Conservation (phyloP, 1,284 basidiomycete species). For the Cutaneotrichosporon spelunceum region DNA sequence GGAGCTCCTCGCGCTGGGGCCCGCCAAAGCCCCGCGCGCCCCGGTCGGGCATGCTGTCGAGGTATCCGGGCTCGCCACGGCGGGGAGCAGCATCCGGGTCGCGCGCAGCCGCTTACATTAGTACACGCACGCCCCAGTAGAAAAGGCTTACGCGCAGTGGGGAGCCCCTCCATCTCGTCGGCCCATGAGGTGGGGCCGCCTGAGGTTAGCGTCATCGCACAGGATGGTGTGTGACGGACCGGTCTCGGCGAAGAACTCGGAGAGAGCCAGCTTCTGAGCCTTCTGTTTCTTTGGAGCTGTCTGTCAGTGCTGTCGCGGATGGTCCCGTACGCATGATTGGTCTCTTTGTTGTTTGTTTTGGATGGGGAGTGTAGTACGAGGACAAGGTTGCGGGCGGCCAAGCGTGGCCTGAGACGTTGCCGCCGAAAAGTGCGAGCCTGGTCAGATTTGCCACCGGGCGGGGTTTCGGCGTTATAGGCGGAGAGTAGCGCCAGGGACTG, state of each 20-base stretch:
- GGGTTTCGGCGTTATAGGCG: neutral
- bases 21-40: conserved; percentile 31
- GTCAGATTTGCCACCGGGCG: neutral
- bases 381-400: neutral
- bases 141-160: conserved; percentile 16
- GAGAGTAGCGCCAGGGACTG: too few species aligned
- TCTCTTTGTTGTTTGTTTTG: neutral
- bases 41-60: conserved; percentile 52
- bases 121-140: conserved; percentile 4
- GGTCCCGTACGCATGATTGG: conserved; percentile 10
- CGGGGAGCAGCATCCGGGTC: conserved; percentile 44
- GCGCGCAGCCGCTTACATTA: conserved; percentile 49
- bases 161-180: conserved; percentile 22
- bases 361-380: neutral
- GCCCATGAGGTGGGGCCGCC: conserved; percentile 10
- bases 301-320: neutral
- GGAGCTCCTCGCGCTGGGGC: conserved; percentile 75
- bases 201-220: conserved; percentile 4
- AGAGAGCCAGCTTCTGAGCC: conserved; percentile 82
- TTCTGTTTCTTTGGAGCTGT: conserved; percentile 62
- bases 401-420: neutral
- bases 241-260: conserved; percentile 87
- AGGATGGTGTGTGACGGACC: conserved; percentile 48
- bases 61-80: conserved; percentile 50
- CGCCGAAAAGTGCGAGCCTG: conserved; percentile 1